phyloP scores from a whole-genome alignment of 441 rosid genomes.

The Rhodomyrtus psidioides region DNA sequence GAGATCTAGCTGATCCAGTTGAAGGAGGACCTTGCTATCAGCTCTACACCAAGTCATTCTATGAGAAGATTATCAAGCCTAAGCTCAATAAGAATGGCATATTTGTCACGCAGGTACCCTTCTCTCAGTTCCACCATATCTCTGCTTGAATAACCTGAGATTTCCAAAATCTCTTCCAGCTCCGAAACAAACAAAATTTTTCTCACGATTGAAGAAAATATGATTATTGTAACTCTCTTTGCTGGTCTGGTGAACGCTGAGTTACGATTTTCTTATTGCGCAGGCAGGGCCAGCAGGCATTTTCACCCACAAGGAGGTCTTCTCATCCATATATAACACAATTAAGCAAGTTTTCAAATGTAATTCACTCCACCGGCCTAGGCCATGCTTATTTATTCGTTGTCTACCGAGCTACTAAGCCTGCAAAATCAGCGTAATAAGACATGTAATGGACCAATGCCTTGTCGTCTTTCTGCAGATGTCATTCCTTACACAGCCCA shows the following conservation, averaged over 20 bases:
- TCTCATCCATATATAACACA: constrained; percentile 84
- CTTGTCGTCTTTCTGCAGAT: constrained; percentile 32
- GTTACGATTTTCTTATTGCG: not conserved
- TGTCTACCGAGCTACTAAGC: not conserved
- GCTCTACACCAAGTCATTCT: constrained; percentile 91
- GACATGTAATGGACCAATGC: not conserved
- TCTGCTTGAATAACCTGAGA: not conserved
- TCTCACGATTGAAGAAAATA: not conserved
- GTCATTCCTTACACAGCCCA: constrained; percentile 88
- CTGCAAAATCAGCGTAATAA: not conserved
- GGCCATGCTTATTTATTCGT: not conserved
- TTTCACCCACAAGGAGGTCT: constrained; percentile 88
- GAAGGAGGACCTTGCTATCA: constrained; percentile 98
- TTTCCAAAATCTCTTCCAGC: not conserved
- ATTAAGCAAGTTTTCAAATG: constrained; percentile 87
- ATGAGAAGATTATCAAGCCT: constrained; percentile 64
- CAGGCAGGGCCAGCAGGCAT: constrained; percentile 98
- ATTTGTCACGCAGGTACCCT: constrained; percentile 75
- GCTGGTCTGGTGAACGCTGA: not conserved
- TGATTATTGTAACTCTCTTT: not conserved
- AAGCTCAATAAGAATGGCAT: constrained; percentile 69
- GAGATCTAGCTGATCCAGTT: constrained; percentile 94
- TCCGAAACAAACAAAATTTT: not conserved
- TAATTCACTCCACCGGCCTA: constrained; percentile 18
- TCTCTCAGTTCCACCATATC: not conserved